Evolutionary conservation across 768 basidiomycete genomes (phyloP), one percentile per base, ranked within the genome.

Genomic region (Hericium alpestre): DNA sequence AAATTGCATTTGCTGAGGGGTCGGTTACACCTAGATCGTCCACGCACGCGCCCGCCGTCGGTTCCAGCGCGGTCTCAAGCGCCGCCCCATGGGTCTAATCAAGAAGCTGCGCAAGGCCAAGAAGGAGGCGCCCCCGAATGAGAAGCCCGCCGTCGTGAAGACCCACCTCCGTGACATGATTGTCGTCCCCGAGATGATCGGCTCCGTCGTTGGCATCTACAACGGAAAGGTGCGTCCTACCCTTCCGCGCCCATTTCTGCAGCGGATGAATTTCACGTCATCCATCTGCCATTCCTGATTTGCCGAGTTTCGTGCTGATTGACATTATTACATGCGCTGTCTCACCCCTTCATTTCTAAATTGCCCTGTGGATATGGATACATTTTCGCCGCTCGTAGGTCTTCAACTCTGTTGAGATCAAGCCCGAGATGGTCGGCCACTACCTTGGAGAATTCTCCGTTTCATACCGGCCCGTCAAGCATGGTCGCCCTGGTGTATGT

Each of bases 141-240:
- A 98, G 78, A 98, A 99, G 81, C 96, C 96, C 58, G 81, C 92
- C 54, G 90, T 93, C 65, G 95, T 99, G 69, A 99, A 98, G 83
- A 99, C 96, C 57, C 96, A 99, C 75, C 80, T 99, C 66, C 92
- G 96, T 68, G 87, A 98, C 77, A 98, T 99, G 96, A 95, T 98
- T 74, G 87, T 99, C 74, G 96, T 99, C 59, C 96, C 96, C 52
- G 96, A 99, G 80, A 98, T 99, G 96, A 97, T 99, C 74, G 96
- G 96, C 60, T 87, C 84, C 67, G 91, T 98, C 64, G 85, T 97
- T 62, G 96, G 96, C 61, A 95, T 98, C 71, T 98, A 99, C 85
- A 95, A 93, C 70, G 93, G 93, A 69, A 95, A 95, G 82, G 89
- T 90, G 68, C 60, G 73, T 71, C 15, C 20, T 52, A 2, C 53